Conservation (phyloP, 2,329 filamentous ascomycete species). For the Fusarium tjaetaba region DNA sequence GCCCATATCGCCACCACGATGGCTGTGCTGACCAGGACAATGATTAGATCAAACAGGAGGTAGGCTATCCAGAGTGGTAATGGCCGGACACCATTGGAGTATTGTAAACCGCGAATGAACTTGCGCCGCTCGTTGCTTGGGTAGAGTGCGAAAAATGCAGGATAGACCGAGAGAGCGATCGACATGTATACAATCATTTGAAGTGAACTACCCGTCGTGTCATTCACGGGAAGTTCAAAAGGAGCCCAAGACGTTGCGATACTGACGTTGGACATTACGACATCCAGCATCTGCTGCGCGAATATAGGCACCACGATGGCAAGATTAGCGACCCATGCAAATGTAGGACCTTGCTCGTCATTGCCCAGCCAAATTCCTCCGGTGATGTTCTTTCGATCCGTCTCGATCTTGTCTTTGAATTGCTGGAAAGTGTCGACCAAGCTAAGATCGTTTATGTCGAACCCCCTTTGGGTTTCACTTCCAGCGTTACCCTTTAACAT, state of each 20-base stretch:
- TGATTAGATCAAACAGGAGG: conserved; percentile 79
- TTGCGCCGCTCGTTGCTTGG: conserved; percentile 83
- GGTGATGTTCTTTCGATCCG: conserved; percentile 72
- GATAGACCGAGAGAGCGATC: conserved; percentile 79
- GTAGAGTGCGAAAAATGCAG: conserved; percentile 89
- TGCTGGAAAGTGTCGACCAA: conserved; percentile 70
- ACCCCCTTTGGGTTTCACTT: conserved; percentile 23
- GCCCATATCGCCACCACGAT: conserved; percentile 76
- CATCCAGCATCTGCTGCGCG: conserved; percentile 72
- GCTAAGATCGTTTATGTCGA: conserved; percentile 26
- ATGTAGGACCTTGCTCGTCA: conserved; percentile 65
- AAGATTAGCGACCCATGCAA: conserved; percentile 76
- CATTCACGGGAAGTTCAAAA: conserved; percentile 79
- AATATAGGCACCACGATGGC: conserved; percentile 67
- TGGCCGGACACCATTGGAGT: conserved; percentile 88
- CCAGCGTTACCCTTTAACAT: conserved; percentile 48
- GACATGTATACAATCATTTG: conserved; percentile 86
- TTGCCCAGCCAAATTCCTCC: conserved; percentile 83
- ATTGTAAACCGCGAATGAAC: conserved; percentile 85
- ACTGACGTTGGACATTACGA: conserved; percentile 71
- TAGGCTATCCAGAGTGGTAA: conserved; percentile 89
- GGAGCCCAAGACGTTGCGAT: conserved; percentile 78
- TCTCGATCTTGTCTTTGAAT: conserved; percentile 73
- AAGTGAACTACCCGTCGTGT: conserved; percentile 75
- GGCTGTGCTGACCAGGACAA: conserved; percentile 73